Conservation (phyloP, 495 filamentous ascomycete species). For the Cercophora samala region DNA sequence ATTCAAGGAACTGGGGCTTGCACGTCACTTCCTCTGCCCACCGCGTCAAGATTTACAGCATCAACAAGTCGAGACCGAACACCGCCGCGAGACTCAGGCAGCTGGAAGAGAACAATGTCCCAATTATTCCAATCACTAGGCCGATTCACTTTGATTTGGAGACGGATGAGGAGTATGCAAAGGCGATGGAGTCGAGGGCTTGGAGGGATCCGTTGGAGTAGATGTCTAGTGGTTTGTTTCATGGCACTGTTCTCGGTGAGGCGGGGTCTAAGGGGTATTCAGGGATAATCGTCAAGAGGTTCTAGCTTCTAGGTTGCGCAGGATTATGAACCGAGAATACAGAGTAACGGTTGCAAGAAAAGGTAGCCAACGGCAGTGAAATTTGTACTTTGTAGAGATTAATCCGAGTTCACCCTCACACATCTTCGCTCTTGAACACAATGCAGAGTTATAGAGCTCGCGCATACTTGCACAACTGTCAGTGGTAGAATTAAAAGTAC, state of each 20-base stretch:
- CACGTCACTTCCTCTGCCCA: conserved; percentile 66
- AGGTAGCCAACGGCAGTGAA: too few species aligned
- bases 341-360: too few species aligned
- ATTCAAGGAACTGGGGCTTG: conserved; percentile 57
- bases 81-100: conserved; percentile 50
- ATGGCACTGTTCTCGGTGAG: not conserved
- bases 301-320: too few species aligned
- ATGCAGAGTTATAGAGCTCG: too few species aligned
- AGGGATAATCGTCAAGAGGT: too few species aligned
- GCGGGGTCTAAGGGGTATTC: too few species aligned
- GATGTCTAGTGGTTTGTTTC: not conserved
- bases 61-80: conserved; percentile 50
- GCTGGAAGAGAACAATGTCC: conserved; percentile 46
- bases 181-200: conserved; percentile 44
- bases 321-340: too few species aligned
- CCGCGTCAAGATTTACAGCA: conserved; percentile 60
- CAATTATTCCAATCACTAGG: conserved; percentile 50
- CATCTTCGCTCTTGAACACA: too few species aligned
- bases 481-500: too few species aligned
- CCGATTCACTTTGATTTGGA: conserved; percentile 47
- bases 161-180: conserved; percentile 46
- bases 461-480: too few species aligned
- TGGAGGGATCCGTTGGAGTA: conserved; percentile 42
- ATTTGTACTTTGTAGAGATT: too few species aligned
- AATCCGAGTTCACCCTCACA: too few species aligned